phyloP scores from a whole-genome alignment of 2,329 filamentous ascomycete genomes.

The Coniella vitis region DNA sequence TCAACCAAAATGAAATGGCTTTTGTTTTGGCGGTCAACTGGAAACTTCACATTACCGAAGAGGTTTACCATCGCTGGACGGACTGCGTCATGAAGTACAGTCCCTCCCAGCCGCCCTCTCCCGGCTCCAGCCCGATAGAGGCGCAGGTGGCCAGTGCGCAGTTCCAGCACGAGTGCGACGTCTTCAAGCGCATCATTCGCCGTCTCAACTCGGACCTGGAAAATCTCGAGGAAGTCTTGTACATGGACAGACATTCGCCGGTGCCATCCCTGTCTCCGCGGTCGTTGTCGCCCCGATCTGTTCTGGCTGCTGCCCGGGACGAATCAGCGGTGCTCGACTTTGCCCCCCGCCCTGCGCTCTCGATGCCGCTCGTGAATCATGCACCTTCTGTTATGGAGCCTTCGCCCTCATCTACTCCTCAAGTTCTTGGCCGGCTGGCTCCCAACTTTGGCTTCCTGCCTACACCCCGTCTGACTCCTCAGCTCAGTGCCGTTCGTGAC shows the following conservation, averaged over 20 bases:
- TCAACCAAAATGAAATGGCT: conserved; percentile 93
- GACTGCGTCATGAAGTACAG: conserved; percentile 84
- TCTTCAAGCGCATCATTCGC: conserved; percentile 55
- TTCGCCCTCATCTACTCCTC: conserved; percentile 33
- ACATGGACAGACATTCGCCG: conserved; percentile 4
- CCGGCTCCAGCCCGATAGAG: conserved; percentile 30
- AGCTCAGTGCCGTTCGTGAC: conserved; percentile 50
- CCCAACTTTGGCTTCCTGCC: conserved; percentile 50
- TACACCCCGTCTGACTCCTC: conserved; percentile 52
- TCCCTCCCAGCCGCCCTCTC: conserved; percentile 51
- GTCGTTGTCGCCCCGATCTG: conserved; percentile 32
- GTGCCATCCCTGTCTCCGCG: conserved; percentile 14
- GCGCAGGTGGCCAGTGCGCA: conserved; percentile 26
- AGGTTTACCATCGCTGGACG: conserved; percentile 86
- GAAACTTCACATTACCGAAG: conserved; percentile 89
- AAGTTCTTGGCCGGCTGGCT: conserved; percentile 40
- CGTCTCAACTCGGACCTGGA: conserved; percentile 50
- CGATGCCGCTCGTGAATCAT: conserved; percentile 34
- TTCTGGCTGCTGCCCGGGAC: conserved; percentile 37
- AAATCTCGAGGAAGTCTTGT: conserved; percentile 48
- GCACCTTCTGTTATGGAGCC: conserved; percentile 46
- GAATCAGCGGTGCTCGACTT: conserved; percentile 24
- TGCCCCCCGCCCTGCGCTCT: conserved; percentile 33
- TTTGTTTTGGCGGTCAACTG: conserved; percentile 88
- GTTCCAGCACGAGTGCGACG: conserved; percentile 31